A percentile compares a stretch with the other conserved stretches of the same genome.
phyloP scores from a whole-genome alignment of 2,329 filamentous ascomycete species.

The Ampelomyces quisqualis region DNA sequence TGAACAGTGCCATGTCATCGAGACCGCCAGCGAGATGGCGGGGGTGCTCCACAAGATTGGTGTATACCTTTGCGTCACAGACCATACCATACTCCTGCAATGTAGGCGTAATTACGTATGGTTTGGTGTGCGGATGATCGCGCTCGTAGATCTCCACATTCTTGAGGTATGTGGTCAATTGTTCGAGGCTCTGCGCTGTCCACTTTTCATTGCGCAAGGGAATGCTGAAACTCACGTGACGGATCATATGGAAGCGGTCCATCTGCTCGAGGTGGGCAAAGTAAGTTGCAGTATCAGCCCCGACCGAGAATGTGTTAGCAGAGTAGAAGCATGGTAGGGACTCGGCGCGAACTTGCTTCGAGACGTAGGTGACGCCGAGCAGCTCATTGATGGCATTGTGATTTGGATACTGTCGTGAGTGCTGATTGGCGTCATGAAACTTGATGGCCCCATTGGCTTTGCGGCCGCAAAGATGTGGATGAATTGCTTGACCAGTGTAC shows the following conservation, averaged over 20 bases:
- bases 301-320: slow-evolving; percentile 19
- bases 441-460: slow-evolving; percentile 3
- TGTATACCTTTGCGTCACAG: too few species aligned
- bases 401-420: neutral
- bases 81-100: too few species aligned
- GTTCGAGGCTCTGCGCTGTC: slow-evolving; percentile 4
- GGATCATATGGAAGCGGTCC: slow-evolving; percentile 22
- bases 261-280: slow-evolving; percentile 19
- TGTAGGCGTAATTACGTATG: too few species aligned
- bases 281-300: slow-evolving; percentile 19
- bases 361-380: slow-evolving; percentile 15
- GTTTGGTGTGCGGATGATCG: neutral
- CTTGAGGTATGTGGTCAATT: slow-evolving; percentile 13
- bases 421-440: slow-evolving; percentile 20
- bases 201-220: slow-evolving; percentile 1
- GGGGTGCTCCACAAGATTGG: slow-evolving; percentile 3
- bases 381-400: slow-evolving; percentile 8
- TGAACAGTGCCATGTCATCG: slow-evolving; percentile 7
- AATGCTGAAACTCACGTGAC: slow-evolving; percentile 15
- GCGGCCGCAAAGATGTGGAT: slow-evolving; percentile 18
- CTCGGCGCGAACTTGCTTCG: slow-evolving; percentile 18
- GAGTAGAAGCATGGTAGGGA: slow-evolving; percentile 23
- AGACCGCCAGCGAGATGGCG: slow-evolving; percentile 11
- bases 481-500: slow-evolving; percentile 9
- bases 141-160: slow-evolving; percentile 5